Evolutionary conservation across 116 monocot genomes (phyloP).

Genomic region (Phalaenopsis hybrid): DNA sequence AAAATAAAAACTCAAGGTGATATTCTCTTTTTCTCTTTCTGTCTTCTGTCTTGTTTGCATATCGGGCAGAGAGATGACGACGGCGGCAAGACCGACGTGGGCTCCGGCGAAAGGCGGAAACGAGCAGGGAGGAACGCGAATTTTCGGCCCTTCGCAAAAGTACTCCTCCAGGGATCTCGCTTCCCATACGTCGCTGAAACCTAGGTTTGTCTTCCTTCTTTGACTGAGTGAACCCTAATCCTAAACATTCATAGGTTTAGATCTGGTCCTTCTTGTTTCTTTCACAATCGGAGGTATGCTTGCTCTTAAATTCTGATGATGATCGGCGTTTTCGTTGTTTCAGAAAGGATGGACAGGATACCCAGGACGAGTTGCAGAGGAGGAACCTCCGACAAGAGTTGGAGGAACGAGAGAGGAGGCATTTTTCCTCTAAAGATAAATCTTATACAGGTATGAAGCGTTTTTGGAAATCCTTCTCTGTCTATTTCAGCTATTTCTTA

Average conservation of each 20-base stretch:
- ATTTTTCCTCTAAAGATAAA: slow-evolving; percentile 82
- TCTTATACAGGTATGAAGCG: slow-evolving; percentile 40
- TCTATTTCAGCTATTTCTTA: not conserved
- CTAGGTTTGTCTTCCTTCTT: slow-evolving; percentile 36
- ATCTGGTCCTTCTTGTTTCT: not conserved
- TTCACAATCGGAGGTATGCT: not conserved
- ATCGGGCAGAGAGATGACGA: slow-evolving; percentile 49
- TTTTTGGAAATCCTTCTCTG: not conserved
- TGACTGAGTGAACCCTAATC: not conserved
- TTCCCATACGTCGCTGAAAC: slow-evolving; percentile 83
- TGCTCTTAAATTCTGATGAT: not conserved
- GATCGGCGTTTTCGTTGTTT: not conserved
- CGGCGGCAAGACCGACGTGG: slow-evolving; percentile 84
- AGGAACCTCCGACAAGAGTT: slow-evolving; percentile 80
- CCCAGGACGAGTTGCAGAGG: slow-evolving; percentile 85
- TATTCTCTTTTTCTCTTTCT: no score
- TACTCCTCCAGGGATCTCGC: slow-evolving; percentile 91
- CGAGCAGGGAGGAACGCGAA: slow-evolving; percentile 95
- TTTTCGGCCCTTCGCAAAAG: slow-evolving; percentile 95
- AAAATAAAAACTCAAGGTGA: no score
- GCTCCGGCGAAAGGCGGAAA: slow-evolving; percentile 96
- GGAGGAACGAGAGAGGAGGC: slow-evolving; percentile 83
- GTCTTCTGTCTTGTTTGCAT: not conserved
- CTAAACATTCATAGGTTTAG: not conserved
- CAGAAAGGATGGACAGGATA: slow-evolving; percentile 92